These are phyloP conservation scores for Inonotus obliquus DNA, from an alignment of 1,284 basidiomycete genomes.

Conservation along the genomic window DNA sequence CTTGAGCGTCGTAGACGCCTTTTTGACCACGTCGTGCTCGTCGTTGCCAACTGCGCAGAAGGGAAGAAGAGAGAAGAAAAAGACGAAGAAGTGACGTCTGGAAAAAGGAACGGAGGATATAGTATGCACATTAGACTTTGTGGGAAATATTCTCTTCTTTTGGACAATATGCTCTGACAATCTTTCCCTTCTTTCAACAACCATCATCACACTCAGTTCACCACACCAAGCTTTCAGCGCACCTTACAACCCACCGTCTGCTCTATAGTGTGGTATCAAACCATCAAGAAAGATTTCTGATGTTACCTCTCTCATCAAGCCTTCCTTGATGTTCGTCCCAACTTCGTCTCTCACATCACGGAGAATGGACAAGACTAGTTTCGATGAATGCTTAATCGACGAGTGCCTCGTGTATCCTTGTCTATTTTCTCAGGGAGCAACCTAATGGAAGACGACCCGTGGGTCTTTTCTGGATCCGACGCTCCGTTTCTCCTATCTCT, in stretches of 20 bases:
- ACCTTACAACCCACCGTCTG: background rate
- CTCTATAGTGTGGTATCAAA: background rate
- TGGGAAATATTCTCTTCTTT: background rate
- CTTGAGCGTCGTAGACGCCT: background rate
- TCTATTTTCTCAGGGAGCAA: background rate
- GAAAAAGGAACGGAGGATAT: background rate
- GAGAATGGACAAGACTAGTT: background rate
- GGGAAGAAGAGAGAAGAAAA: background rate
- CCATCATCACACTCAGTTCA: background rate
- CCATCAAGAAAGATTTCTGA: background rate
- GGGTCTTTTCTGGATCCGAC: background rate
- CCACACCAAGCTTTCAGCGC: background rate
- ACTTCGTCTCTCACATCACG: background rate
- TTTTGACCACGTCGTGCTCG: background rate
- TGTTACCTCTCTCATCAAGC: background rate
- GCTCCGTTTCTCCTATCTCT: background rate
- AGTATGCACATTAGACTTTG: background rate
- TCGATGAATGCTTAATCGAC: background rate
- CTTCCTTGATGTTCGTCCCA: background rate
- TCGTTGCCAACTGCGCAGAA: background rate
- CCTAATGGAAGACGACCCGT: background rate
- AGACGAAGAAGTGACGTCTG: background rate
- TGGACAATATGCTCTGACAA: background rate
- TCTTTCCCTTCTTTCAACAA: background rate
- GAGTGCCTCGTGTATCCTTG: background rate